phyloP scores from a whole-genome alignment of 352 stramenopile species.

The Phytophthora aleatoria region DNA sequence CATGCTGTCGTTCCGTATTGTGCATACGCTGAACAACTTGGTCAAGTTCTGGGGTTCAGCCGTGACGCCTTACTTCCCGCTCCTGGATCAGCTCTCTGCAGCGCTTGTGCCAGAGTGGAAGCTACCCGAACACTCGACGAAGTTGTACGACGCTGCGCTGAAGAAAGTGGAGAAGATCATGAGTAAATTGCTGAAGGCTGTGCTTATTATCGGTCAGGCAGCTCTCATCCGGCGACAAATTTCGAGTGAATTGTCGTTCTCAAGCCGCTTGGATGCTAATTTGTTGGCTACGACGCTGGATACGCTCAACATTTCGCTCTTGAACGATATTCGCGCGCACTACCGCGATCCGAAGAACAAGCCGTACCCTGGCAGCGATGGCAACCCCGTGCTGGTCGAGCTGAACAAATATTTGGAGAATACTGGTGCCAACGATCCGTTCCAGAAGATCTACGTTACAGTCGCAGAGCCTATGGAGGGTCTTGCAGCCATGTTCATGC shows the following conservation, averaged over 20 bases:
- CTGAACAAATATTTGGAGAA: constrained; percentile 93
- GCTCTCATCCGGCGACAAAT: constrained; percentile 93
- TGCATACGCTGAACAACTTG: constrained; percentile 94
- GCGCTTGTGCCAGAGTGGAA: constrained; percentile 90
- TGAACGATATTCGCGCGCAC: constrained; percentile 90
- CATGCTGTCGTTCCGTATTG: constrained; percentile 92
- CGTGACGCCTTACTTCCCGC: constrained; percentile 88
- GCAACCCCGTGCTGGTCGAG: constrained; percentile 87
- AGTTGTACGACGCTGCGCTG: constrained; percentile 86
- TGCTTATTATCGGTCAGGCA: constrained; percentile 94
- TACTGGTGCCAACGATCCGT: constrained; percentile 91
- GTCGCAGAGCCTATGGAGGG: constrained; percentile 91
- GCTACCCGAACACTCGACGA: constrained; percentile 83
- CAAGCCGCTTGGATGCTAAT: constrained; percentile 90
- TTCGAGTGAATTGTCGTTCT: constrained; percentile 91
- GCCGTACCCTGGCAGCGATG: constrained; percentile 76
- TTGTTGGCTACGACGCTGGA: constrained; percentile 88
- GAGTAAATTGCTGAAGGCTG: constrained; percentile 92
- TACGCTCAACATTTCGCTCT: constrained; percentile 89
- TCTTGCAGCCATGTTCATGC: constrained; percentile 90
- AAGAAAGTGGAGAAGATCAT: constrained; percentile 96
- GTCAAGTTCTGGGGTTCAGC: constrained; percentile 93
- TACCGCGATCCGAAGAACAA: constrained; percentile 84
- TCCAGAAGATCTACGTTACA: constrained; percentile 95
- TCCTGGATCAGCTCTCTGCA: constrained; percentile 89